Percentiles rank a stretch among this genome's conserved stretches.
Evolutionary conservation across 1,284 basidiomycete genomes (phyloP).

Genomic region (Coniferiporia weirii): DNA sequence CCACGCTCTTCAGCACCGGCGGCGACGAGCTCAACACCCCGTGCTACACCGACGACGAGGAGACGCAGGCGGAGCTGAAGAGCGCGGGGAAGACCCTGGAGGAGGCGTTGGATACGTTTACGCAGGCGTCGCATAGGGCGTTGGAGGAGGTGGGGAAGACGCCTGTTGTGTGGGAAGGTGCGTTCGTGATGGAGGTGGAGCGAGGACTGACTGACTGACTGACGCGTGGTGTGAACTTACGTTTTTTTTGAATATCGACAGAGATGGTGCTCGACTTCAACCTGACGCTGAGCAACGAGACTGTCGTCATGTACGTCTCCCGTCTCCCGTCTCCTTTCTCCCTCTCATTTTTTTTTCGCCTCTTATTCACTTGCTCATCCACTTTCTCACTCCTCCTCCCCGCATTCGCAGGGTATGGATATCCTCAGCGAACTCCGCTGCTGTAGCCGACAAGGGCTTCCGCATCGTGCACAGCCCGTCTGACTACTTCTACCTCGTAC

Average conservation of each 20-base stretch:
- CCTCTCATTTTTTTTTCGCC: no score
- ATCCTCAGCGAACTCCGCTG: slow-evolving; percentile 50
- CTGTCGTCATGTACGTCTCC: slow-evolving; percentile 54
- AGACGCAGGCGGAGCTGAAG: slow-evolving; percentile 49
- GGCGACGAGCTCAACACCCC: slow-evolving; percentile 77
- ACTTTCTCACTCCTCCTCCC: no score
- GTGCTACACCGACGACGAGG: slow-evolving; percentile 62
- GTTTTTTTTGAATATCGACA: background rate
- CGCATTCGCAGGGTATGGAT: slow-evolving; percentile 56
- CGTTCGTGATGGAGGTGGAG: no score
- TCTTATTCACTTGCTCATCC: no score
- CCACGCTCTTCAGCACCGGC: slow-evolving; percentile 70
- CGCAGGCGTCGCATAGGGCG: slow-evolving; percentile 45
- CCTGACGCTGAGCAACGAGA: slow-evolving; percentile 57
- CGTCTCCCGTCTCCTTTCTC: no score
- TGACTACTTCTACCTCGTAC: slow-evolving; percentile 70
- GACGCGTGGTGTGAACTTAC: background rate
- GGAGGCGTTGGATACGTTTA: slow-evolving; percentile 61
- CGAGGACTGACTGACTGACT: no score
- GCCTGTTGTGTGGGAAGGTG: slow-evolving; percentile 63
- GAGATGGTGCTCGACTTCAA: slow-evolving; percentile 69
- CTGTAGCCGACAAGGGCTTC: slow-evolving; percentile 56
- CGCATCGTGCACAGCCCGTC: slow-evolving; percentile 65
- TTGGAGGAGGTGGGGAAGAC: slow-evolving; percentile 44
- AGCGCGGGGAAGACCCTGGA: slow-evolving; percentile 49